Evolutionary conservation across 2,329 filamentous ascomycete genomes (phyloP).

Genomic region (Xylaria sp.): DNA sequence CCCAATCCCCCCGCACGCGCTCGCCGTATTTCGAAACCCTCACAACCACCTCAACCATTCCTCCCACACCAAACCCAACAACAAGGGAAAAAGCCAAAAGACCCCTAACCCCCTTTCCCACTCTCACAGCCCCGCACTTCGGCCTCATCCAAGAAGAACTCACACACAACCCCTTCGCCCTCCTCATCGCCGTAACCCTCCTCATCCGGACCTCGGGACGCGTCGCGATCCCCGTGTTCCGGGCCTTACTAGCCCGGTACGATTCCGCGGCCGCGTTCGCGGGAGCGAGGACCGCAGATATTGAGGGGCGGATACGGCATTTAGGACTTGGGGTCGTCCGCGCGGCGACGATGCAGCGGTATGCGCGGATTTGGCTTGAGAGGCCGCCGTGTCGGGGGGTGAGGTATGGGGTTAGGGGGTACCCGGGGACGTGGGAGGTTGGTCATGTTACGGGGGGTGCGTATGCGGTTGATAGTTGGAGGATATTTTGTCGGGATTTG

Average conservation of each 20-base stretch:
- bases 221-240: slow-evolving; percentile 70
- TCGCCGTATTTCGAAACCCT: slow-evolving; percentile 34
- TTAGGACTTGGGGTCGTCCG: slow-evolving; percentile 68
- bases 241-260: slow-evolving; percentile 31
- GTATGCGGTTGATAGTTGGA: slow-evolving; percentile 85
- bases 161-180: slow-evolving; percentile 66
- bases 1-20: slow-evolving; percentile 19
- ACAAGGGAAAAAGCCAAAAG: slow-evolving; percentile 21
- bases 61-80: slow-evolving; percentile 7
- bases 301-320: slow-evolving; percentile 59
- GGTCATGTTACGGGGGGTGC: slow-evolving; percentile 76
- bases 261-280: slow-evolving; percentile 44
- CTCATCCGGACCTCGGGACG: slow-evolving; percentile 74
- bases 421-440: slow-evolving; percentile 66
- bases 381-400: slow-evolving; percentile 55
- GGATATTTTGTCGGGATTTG: slow-evolving; percentile 84
- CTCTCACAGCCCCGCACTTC: slow-evolving; percentile 57
- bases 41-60: slow-evolving; percentile 4
- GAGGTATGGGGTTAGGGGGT: slow-evolving; percentile 37
- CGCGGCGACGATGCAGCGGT: slow-evolving; percentile 60
- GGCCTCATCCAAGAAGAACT: slow-evolving; percentile 82
- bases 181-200: slow-evolving; percentile 78
- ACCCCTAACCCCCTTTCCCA: slow-evolving; percentile 57
- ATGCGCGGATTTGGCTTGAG: slow-evolving; percentile 64
- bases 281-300: slow-evolving; percentile 38